phyloP scores from a whole-genome alignment of 2,329 filamentous ascomycete species.

The Metarhizium album region DNA sequence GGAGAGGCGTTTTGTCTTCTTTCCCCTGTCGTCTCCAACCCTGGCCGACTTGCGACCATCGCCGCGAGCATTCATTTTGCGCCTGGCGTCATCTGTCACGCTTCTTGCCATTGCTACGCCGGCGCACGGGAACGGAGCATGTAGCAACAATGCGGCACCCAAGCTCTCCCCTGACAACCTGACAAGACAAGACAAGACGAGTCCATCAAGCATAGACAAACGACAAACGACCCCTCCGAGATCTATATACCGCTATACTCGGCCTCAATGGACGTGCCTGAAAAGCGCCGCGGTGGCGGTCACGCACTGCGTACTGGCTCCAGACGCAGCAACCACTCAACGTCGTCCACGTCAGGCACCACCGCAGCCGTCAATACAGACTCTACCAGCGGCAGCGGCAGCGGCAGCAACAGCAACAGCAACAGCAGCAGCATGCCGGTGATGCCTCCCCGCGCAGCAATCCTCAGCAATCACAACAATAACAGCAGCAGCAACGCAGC shows the following conservation, averaged over 20 bases:
- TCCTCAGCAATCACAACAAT: slow-evolving; percentile 14
- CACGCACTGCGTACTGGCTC: slow-evolving; percentile 14
- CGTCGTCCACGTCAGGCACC: slow-evolving; percentile 11
- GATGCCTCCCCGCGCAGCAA: slow-evolving; percentile 20
- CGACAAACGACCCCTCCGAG: not conserved
- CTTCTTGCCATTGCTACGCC: not conserved
- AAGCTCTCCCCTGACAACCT: not conserved
- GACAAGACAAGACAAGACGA: not conserved
- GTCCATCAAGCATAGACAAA: not conserved
- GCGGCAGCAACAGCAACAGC: slow-evolving; percentile 16
- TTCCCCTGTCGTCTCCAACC: not conserved
- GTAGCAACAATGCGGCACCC: slow-evolving; percentile 1
- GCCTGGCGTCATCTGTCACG: too few relatives aligned
- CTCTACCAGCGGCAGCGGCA: slow-evolving; percentile 9
- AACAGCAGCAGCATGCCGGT: slow-evolving; percentile 19
- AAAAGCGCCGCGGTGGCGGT: slow-evolving; percentile 32
- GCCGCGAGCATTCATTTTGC: too few relatives aligned
- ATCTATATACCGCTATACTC: not conserved
- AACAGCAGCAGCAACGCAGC: slow-evolving; percentile 12
- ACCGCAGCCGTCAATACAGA: slow-evolving; percentile 14
- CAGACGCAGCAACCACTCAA: slow-evolving; percentile 8
- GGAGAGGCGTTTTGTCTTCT: not conserved
- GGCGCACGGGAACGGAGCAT: too few relatives aligned
- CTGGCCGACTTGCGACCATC: too few relatives aligned
- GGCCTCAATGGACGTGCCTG: slow-evolving; percentile 18